Conservation (phyloP, 176 grass and related monocot species). For the Rhynchospora breviuscula region DNA sequence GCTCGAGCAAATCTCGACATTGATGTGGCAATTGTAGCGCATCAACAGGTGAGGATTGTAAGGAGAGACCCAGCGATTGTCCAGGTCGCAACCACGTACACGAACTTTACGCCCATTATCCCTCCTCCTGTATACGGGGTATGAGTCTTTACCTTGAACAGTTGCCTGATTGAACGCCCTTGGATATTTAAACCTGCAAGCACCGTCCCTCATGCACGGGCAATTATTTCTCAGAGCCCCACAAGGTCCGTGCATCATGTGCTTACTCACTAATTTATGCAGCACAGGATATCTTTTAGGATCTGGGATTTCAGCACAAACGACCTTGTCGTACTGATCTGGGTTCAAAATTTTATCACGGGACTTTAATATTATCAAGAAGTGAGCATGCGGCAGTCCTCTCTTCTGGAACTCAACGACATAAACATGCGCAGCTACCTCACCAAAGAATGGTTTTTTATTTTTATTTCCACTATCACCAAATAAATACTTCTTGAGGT, state of each 20-base stretch:
- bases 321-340: constrained; percentile 14
- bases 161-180: background rate
- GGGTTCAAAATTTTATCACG: background rate
- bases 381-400: background rate
- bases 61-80: background rate
- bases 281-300: background rate
- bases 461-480: too few species aligned
- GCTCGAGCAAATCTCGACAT: constrained; percentile 20
- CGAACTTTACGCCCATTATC: background rate
- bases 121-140: background rate
- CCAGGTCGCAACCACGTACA: background rate
- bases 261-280: constrained; percentile 1
- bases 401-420: constrained; percentile 3
- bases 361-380: background rate
- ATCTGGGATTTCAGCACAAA: constrained; percentile 19
- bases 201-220: constrained; percentile 3
- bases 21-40: constrained; percentile 29
- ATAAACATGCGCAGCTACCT: too few species aligned
- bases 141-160: constrained; percentile 3
- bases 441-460: too few species aligned
- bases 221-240: background rate
- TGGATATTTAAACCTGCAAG: background rate
- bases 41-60: background rate
- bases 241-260: constrained; percentile 34
- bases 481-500: too few species aligned